phyloP scores from a whole-genome alignment of 768 basidiomycete genomes.

The Sutorius australiensis region DNA sequence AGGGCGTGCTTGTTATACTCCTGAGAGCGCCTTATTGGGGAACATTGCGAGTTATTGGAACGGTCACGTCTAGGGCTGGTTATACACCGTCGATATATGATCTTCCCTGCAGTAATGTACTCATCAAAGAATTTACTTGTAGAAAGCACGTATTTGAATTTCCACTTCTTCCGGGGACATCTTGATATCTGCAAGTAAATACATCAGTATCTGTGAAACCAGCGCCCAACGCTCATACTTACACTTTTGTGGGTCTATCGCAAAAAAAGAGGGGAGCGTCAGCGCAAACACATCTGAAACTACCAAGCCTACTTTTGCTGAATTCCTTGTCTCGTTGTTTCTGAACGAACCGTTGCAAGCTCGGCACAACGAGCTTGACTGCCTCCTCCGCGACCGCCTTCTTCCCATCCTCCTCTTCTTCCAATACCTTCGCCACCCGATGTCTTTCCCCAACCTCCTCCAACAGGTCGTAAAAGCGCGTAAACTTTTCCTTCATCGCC shows the following conservation, averaged over 20 bases:
- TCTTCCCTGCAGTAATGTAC: neutral
- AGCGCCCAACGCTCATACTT: slow-evolving; percentile 15
- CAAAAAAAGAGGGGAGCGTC: neutral
- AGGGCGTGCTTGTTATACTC: too few relatives aligned
- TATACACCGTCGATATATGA: neutral
- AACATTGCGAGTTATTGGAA: too few relatives aligned
- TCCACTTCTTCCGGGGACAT: slow-evolving; percentile 73
- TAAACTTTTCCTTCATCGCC: slow-evolving; percentile 78
- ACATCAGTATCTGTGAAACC: slow-evolving; percentile 8
- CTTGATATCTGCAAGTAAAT: slow-evolving; percentile 64
- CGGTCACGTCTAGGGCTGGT: too few relatives aligned
- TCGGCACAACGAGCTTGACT: slow-evolving; percentile 71
- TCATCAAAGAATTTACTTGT: slow-evolving; percentile 27
- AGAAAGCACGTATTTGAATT: slow-evolving; percentile 61
- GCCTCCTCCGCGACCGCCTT: slow-evolving; percentile 67
- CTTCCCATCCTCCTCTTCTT: slow-evolving; percentile 62
- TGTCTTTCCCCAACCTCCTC: slow-evolving; percentile 81
- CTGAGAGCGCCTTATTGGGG: too few relatives aligned
- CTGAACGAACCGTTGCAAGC: slow-evolving; percentile 68
- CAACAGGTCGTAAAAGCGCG: slow-evolving; percentile 73
- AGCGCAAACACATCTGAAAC: slow-evolving; percentile 1
- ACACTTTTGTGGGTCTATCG: slow-evolving; percentile 53
- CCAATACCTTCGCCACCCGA: slow-evolving; percentile 60
- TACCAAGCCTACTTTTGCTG: slow-evolving; percentile 64
- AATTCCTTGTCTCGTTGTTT: slow-evolving; percentile 79